Evolutionary conservation across 1,284 basidiomycete genomes (phyloP), one percentile per base, ranked within the genome.

Genomic region (Leccinum solheimii): DNA sequence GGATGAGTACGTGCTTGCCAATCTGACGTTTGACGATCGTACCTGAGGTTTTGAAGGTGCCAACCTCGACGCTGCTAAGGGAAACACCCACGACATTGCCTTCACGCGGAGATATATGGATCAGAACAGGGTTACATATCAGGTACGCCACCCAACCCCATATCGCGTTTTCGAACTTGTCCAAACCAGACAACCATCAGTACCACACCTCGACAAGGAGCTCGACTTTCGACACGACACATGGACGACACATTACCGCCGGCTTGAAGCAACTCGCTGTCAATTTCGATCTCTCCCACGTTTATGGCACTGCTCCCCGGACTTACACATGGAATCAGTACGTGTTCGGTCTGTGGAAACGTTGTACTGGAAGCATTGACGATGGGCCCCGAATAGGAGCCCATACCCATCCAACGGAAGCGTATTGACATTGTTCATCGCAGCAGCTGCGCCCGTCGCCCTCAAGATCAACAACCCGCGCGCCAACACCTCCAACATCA

Each of bases 41-140:
- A 21, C 36, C 57, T 61, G 5, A 65, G 1, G 1, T 32, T 50
- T 36, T 1, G 32, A 50, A 87, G 86, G 81, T 56, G 81, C 80
- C 2, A 79, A 87, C 36, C 76, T 89, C 3, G 79, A 82, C 1
- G 53, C 58, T 19, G 59, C 65, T 56, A 61, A 75, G 21, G 76
- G 75, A 50, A 79, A 77, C 59, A 78, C 65, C 23, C 76, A 79
- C 64, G 81, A 84, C 68, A 74, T 91, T 54, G 81, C 81, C 0
- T 88, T 91, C 72, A 83, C 80, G 45, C 80, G 90, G 40, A 81
- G 90, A 27, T 92, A 92, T 71, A 76, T 92, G 8, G 90, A 92
- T 68, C 80, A 87, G 23, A 92, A 92, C 68, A 83, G 84, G 45
- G 82, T 88, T 16, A 87, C 90, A 1, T 92, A 87, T 63, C 81